phyloP scores from a whole-genome alignment of 352 stramenopile species.

The Pythium angustatum region DNA sequence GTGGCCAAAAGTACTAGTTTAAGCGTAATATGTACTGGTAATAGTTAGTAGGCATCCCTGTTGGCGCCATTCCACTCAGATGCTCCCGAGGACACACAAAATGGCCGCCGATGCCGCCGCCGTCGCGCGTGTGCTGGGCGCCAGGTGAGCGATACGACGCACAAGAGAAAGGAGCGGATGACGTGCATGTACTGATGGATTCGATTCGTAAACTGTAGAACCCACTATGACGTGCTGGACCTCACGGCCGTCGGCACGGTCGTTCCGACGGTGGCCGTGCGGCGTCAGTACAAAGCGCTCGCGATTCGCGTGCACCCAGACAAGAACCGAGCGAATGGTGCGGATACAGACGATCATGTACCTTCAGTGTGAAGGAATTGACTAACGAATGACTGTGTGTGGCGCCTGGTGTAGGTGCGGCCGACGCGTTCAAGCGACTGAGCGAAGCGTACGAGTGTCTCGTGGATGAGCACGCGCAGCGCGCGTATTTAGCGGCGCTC shows the following conservation, averaged over 20 bases:
- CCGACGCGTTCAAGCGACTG: constrained; percentile 77
- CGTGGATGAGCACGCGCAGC: constrained; percentile 43
- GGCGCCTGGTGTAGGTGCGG: constrained; percentile 62
- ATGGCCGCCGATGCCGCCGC: constrained; percentile 1
- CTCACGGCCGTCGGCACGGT: constrained; percentile 4
- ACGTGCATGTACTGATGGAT: neutral
- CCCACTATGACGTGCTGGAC: constrained; percentile 34
- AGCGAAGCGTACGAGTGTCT: constrained; percentile 81
- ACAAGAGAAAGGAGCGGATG: neutral
- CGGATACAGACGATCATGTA: too few species aligned
- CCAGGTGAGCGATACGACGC: constrained; percentile 3
- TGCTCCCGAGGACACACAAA: neutral
- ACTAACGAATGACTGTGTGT: neutral
- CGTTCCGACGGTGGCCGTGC: constrained; percentile 7
- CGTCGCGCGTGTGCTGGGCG: constrained; percentile 23
- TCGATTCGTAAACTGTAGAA: constrained; percentile 18
- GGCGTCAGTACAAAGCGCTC: constrained; percentile 39
- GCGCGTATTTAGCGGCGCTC: constrained; percentile 51
- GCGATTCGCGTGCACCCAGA: constrained; percentile 37
- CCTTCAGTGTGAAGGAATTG: neutral
- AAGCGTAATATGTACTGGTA: neutral
- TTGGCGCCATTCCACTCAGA: neutral
- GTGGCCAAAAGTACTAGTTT: constrained; percentile 14
- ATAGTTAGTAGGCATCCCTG: neutral
- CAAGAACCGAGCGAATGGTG: constrained; percentile 34